phyloP scores from a whole-genome alignment of 2,329 filamentous ascomycete species.

The Coniochaeta sp. region DNA sequence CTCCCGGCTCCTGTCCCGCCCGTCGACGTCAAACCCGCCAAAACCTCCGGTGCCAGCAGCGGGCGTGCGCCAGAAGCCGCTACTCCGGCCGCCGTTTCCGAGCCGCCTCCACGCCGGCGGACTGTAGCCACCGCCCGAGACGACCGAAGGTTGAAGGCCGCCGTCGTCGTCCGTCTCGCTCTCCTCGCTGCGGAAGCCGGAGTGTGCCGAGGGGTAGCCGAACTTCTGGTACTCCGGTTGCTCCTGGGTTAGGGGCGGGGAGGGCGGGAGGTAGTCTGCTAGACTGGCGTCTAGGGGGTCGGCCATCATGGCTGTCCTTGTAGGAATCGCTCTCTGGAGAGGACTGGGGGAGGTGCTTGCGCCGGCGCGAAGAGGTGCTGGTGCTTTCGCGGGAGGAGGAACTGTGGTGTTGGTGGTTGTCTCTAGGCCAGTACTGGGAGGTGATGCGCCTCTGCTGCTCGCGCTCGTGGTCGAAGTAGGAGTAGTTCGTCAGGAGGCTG shows the following conservation, averaged over 20 bases:
- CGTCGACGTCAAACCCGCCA: constrained; percentile 12
- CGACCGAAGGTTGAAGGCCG: constrained; percentile 21
- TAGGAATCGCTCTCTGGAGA: constrained; percentile 11
- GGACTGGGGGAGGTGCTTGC: background rate
- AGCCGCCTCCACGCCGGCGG: constrained; percentile 55
- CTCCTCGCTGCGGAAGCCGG: constrained; percentile 33
- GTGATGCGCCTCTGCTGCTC: background rate
- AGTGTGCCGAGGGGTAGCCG: constrained; percentile 34
- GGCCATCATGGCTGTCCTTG: constrained; percentile 14
- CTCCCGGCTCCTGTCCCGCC: constrained; percentile 15
- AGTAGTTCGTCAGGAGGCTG: constrained; percentile 1
- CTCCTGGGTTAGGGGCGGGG: constrained; percentile 4
- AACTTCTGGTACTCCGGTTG: constrained; percentile 30
- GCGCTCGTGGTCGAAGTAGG: constrained; percentile 1
- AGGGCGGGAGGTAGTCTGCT: background rate
- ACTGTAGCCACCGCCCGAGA: constrained; percentile 50
- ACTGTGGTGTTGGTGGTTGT: too few relatives aligned
- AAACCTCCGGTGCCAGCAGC: constrained; percentile 27
- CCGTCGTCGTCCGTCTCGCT: constrained; percentile 37
- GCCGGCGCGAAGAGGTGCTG: background rate
- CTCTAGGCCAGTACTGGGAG: background rate
- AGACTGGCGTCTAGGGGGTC: constrained; percentile 16
- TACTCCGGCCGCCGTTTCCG: constrained; percentile 51
- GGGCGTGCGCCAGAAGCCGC: constrained; percentile 50
- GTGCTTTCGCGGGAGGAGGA: background rate